These are phyloP conservation scores for Gardenia jasminoides DNA, from an alignment of 257 asterid species.

Conservation along the genomic window DNA sequence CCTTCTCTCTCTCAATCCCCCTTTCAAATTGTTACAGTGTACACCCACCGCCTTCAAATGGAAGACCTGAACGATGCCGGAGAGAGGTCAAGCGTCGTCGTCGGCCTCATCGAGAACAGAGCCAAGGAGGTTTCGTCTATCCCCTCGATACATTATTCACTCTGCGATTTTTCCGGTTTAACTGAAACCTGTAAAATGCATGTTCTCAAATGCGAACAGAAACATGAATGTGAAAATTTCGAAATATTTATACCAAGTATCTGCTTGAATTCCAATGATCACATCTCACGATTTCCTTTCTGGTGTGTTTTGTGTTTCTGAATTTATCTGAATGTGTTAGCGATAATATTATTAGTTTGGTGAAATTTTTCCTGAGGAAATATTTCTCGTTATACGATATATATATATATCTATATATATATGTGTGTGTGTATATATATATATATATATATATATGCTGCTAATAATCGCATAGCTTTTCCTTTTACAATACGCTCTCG, in stretches of 20 bases:
- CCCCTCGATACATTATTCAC: not conserved
- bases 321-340: not conserved
- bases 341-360: not conserved
- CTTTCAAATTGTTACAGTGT: too few relatives aligned
- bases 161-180: not conserved
- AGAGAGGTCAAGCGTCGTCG: conserved; percentile 79
- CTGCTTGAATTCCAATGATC: not conserved
- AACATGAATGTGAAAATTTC: too few relatives aligned
- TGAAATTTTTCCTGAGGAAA: not conserved
- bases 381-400: not conserved
- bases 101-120: conserved; percentile 83
- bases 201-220: too few relatives aligned
- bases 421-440: too few relatives aligned
- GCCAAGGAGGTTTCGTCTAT: conserved; percentile 76
- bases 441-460: not conserved
- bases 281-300: not conserved
- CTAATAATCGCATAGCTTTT: not conserved
- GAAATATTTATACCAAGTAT: not conserved
- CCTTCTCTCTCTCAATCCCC: too few relatives aligned
- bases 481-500: not conserved
- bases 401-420: too few relatives aligned
- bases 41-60: conserved; percentile 32
- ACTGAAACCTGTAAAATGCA: not conserved
- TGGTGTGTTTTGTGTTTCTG: not conserved
- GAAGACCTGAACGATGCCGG: conserved; percentile 60